Evolutionary conservation across 2,329 filamentous ascomycete genomes (phyloP).

Genomic region (Dichotomopilus funicola): DNA sequence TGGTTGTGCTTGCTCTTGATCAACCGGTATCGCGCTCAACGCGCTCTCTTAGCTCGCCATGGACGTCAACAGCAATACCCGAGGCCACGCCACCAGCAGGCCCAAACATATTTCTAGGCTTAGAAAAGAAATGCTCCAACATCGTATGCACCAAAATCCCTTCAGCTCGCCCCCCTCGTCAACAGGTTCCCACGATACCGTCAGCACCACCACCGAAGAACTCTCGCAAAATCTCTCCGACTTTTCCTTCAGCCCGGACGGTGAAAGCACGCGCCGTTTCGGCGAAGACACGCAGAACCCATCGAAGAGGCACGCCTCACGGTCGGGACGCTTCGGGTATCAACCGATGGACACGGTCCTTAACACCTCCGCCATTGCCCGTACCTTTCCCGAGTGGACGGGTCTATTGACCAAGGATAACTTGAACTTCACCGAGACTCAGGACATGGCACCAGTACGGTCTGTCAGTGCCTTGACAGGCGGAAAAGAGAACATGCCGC

Average conservation of each 20-base stretch:
- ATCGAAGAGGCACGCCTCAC: conserved; percentile 16
- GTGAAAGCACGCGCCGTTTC: conserved; percentile 47
- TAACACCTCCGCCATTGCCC: conserved; percentile 35
- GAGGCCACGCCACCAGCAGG: conserved; percentile 19
- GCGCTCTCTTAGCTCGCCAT: conserved; percentile 18
- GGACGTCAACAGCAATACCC: conserved; percentile 24
- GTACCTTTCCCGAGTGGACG: conserved; percentile 47
- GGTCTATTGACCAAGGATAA: conserved; percentile 23
- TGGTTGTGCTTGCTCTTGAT: conserved; percentile 6
- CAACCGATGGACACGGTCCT: conserved; percentile 24
- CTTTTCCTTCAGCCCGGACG: conserved; percentile 46
- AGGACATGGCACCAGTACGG: conserved; percentile 24
- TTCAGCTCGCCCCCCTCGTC: conserved; percentile 54
- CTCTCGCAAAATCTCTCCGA: conserved; percentile 47
- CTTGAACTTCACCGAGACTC: conserved; percentile 16
- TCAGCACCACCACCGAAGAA: conserved; percentile 48
- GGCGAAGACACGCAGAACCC: conserved; percentile 39
- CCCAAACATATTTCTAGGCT: conserved; percentile 26
- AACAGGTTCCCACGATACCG: conserved; percentile 50
- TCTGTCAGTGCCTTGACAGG: conserved; percentile 32
- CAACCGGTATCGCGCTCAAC: conserved; percentile 13
- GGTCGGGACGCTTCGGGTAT: conserved; percentile 25
- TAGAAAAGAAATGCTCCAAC: conserved; percentile 43
- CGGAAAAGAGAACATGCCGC: conserved; percentile 43
- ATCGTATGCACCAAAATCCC: conserved; percentile 44